phyloP scores from a whole-genome alignment of 176 grass and related monocot species.

The Phoenix dactylifera region DNA sequence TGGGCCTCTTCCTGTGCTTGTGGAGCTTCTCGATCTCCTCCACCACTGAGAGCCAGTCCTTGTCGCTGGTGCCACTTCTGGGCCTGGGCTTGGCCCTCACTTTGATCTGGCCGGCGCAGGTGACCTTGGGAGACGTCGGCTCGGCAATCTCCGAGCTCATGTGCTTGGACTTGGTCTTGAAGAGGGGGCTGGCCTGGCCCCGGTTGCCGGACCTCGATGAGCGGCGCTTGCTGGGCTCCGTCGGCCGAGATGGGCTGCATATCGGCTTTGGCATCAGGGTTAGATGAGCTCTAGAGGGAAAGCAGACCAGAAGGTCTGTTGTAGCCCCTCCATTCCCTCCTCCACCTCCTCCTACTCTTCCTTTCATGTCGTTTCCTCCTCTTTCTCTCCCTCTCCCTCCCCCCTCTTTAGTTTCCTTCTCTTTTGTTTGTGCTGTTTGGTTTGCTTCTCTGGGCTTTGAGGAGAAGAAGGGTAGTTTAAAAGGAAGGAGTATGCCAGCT shows the following conservation, averaged over 20 bases:
- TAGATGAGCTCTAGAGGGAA: conserved; percentile 69
- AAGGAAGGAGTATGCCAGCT: conserved; percentile 33
- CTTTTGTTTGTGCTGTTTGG: not conserved
- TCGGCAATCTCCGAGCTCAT: conserved; percentile 40
- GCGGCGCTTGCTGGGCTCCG: conserved; percentile 37
- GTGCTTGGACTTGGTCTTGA: conserved; percentile 27
- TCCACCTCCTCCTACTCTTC: conserved; percentile 19
- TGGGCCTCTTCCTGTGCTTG: conserved; percentile 41
- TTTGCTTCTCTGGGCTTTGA: not conserved
- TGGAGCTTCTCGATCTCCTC: conserved; percentile 35
- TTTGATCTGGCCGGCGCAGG: conserved; percentile 71
- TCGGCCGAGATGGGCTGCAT: conserved; percentile 62
- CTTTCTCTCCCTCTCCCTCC: conserved; percentile 3
- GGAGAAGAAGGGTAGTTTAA: conserved; percentile 23
- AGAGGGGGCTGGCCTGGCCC: conserved; percentile 34
- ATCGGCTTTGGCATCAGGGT: conserved; percentile 74
- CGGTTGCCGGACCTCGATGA: conserved; percentile 12
- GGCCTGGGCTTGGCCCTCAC: conserved; percentile 17
- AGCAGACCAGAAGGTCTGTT: conserved; percentile 71
- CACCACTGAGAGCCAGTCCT: conserved; percentile 37
- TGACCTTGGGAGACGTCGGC: conserved; percentile 87
- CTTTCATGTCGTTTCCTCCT: conserved; percentile 21
- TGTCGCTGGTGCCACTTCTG: not conserved
- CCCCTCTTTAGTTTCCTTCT: conserved; percentile 10
- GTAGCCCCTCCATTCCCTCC: conserved; percentile 31